Conservation (phyloP, 805 yeast species). For the Diddensiella transvaalensis region DNA sequence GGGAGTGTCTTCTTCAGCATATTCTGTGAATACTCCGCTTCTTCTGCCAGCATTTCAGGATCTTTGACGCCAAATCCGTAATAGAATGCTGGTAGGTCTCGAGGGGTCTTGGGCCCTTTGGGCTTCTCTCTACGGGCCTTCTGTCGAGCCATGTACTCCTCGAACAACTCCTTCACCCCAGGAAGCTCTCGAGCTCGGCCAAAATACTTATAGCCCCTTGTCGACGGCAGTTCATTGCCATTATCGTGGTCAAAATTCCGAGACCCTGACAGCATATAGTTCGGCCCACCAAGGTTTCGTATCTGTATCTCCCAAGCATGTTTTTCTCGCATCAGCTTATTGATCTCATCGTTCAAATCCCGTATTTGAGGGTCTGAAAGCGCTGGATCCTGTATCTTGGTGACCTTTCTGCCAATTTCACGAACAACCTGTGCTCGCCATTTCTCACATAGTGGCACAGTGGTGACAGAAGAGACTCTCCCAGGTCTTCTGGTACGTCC, state of each 20-base stretch:
- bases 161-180: slow-evolving; percentile 55
- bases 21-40: slow-evolving; percentile 13
- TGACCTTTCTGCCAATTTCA: slow-evolving; percentile 60
- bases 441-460: slow-evolving; percentile 62
- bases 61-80: slow-evolving; percentile 31
- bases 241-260: slow-evolving; percentile 25
- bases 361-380: slow-evolving; percentile 60
- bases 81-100: slow-evolving; percentile 26
- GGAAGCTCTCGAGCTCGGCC: slow-evolving; percentile 82
- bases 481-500: slow-evolving; percentile 60
- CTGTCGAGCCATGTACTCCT: slow-evolving; percentile 32
- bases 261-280: slow-evolving; percentile 40
- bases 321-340: slow-evolving; percentile 62
- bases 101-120: slow-evolving; percentile 9
- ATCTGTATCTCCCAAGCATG: slow-evolving; percentile 78
- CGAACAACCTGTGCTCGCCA: slow-evolving; percentile 60
- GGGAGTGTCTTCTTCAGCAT: neutral
- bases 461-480: slow-evolving; percentile 48
- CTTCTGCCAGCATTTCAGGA: slow-evolving; percentile 20
- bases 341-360: slow-evolving; percentile 70
- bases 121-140: slow-evolving; percentile 15
- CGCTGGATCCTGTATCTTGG: slow-evolving; percentile 60
- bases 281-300: slow-evolving; percentile 68
- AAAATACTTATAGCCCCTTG: slow-evolving; percentile 65
- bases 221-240: slow-evolving; percentile 24